Base-by-base conservation (phyloP, 257 asterid species). In the Lycium barbarum region DNA sequence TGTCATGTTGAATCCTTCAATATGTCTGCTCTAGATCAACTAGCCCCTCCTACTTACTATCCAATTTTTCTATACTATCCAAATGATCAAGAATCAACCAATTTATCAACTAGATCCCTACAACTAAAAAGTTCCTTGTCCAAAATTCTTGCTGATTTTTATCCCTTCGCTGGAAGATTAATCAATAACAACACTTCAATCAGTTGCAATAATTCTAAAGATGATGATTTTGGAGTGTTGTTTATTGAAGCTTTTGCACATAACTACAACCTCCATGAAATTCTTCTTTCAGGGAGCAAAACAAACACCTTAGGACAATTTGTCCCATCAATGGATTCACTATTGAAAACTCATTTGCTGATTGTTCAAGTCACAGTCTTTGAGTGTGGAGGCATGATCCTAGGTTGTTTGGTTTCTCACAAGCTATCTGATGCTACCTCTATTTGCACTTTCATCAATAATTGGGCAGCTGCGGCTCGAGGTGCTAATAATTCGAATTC, bases 401-500 rank as follows among this genome's bases (percentile, higher is more conserved):
- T 68, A 68, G 76, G 76, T 36, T 68, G 20, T 38, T 68, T 5
- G 76, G 76, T 68, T 36, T 68, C 76, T 0, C 76, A 68, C 18
- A 35, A 68, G 76, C 15, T 68, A 2, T 68, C 51, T 45, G 76
- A 68, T 0, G 76, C 76, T 2, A 68, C 53, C 11, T 36, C 76
- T 68, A 38, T 38, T 38, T 36, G 53, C 6, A 68, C 53, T 38
- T 38, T 66, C n/a, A 66, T 66, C 45, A 33, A 66, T 66, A 66
- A 2, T 38, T 66, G 45, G 47, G 47, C 73, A 68, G 35, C 53
- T 0, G 15, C n/a, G n/a, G 51, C 76, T 68, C 76, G 49, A 7
- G 13, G 0, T 26, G 33, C 33, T 26, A 26, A 26, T 26, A 26
- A 26, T 26, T 26, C 33, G 33, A 26, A 26, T 26, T 26, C 33